Base-by-base conservation (phyloP, 2,329 filamentous ascomycete species). In the Claviceps sp. region DNA sequence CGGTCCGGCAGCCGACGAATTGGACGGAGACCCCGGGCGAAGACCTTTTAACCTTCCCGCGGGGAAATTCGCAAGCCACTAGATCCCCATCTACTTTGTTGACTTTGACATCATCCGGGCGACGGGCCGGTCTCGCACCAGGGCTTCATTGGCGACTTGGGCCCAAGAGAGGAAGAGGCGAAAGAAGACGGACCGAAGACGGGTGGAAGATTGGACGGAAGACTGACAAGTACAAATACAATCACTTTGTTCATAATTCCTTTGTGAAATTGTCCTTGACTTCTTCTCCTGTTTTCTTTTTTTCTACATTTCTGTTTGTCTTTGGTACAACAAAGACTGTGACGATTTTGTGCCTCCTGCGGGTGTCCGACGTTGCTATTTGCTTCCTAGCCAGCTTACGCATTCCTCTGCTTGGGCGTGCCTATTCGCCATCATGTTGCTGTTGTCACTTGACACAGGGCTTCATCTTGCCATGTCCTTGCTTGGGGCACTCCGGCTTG, bases 1-100 rank as follows among this genome's bases (percentile, higher is more conserved):
- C 53, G 53, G 53, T 13, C 53, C 53, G 53, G 49, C 53, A 43
- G n/a, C 36, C 26, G 45, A 49, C 53, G 45, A 53, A 54, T 53
- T 22, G 37, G 7, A 29, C 4, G 20, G n/a, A 29, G 13, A 8
- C 20, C 29, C 38, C 34, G 17, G 47, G 20, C 2, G 13, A 36
- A 50, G 7, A 43, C 20, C 14, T 29, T 47, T 39, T 11, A 36
- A 29, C 36, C 45, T 46, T 37, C 40, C 51, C 51, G 40, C 14
- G 43, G 50, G 46, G 46, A 45, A 52, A 26, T 23, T 5, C 45
- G 20, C 13, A 43, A 14, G n/a, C 38, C 47, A 40, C 22, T 23
- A 42, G 29, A 34, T 34, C 8, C 14, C n/a, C 23, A 22, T 17
- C 8, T 23, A 20, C 16, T 14, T 39, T 17, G 34, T 20, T 13